A percentile compares a stretch with the other conserved stretches of the same genome.
phyloP scores from a whole-genome alignment of 2,329 filamentous ascomycete species.

The Calonectria pseudoreteaudii region DNA sequence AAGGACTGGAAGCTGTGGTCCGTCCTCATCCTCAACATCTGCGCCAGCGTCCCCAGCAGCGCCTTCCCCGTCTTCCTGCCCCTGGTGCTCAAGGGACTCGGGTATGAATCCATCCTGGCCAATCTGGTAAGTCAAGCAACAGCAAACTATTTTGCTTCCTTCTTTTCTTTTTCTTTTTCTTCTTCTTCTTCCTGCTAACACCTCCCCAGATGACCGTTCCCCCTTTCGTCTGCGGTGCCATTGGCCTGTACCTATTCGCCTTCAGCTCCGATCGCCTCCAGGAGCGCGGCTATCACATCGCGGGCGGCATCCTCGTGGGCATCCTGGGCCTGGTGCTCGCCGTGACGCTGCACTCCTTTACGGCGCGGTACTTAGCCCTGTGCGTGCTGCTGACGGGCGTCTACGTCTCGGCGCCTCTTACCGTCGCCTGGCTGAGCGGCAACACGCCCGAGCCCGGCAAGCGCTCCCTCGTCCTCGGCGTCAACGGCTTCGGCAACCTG shows the following conservation, averaged over 20 bases:
- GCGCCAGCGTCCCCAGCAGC: slow-evolving; percentile 42
- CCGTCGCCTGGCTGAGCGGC: slow-evolving; percentile 44
- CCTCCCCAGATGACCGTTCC: slow-evolving; percentile 41
- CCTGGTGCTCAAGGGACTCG: slow-evolving; percentile 41
- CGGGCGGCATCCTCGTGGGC: slow-evolving; percentile 37
- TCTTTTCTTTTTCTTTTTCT: background rate
- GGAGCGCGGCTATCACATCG: slow-evolving; percentile 43
- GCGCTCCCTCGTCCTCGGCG: slow-evolving; percentile 42
- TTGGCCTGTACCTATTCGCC: slow-evolving; percentile 43
- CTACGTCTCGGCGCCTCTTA: slow-evolving; percentile 42
- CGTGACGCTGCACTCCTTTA: slow-evolving; percentile 36
- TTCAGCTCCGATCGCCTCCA: slow-evolving; percentile 40
- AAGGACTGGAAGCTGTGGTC: slow-evolving; percentile 45
- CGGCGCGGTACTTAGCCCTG: slow-evolving; percentile 39
- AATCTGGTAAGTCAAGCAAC: slow-evolving; percentile 35
- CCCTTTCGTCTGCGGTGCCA: slow-evolving; percentile 42
- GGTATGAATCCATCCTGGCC: slow-evolving; percentile 42
- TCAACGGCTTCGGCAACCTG: slow-evolving; percentile 44
- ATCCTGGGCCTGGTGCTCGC: slow-evolving; percentile 41
- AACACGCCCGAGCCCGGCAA: slow-evolving; percentile 45
- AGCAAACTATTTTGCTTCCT: no score
- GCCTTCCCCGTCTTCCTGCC: slow-evolving; percentile 44
- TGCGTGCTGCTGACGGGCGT: slow-evolving; percentile 42
- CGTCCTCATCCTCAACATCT: slow-evolving; percentile 41
- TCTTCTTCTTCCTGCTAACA: no score